Conservation (phyloP, 495 filamentous ascomycete species). For the Platismatia glauca region DNA sequence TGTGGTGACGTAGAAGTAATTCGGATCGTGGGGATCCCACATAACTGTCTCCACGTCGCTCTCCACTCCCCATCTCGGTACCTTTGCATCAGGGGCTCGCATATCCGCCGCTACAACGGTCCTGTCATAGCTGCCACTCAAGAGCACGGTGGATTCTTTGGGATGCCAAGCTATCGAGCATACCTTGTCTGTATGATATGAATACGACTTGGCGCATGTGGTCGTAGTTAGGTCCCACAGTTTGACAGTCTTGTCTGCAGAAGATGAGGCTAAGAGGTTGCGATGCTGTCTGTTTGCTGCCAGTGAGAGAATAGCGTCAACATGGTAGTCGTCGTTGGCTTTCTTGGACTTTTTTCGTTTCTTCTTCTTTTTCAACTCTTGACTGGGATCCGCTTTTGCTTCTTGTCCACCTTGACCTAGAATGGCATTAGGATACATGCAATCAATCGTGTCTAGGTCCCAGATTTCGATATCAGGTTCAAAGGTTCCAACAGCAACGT, state of each 20-base stretch:
- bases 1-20: slow-evolving; percentile 91
- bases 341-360: slow-evolving; percentile 79
- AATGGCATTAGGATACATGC: slow-evolving; percentile 96
- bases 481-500: slow-evolving; percentile 91
- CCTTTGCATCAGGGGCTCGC: slow-evolving; percentile 72
- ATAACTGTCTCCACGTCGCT: slow-evolving; percentile 85
- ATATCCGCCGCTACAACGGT: slow-evolving; percentile 88
- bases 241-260: slow-evolving; percentile 93
- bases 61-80: slow-evolving; percentile 80
- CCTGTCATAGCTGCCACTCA: slow-evolving; percentile 90
- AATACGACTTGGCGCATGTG: slow-evolving; percentile 90
- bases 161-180: slow-evolving; percentile 93
- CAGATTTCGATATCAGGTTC: slow-evolving; percentile 98
- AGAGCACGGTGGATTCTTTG: slow-evolving; percentile 71
- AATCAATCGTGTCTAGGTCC: slow-evolving; percentile 91
- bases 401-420: slow-evolving; percentile 72
- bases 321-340: slow-evolving; percentile 84
- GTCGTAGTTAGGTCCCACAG: slow-evolving; percentile 91
- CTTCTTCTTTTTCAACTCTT: slow-evolving; percentile 64
- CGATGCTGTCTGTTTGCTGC: slow-evolving; percentile 86
- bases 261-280: slow-evolving; percentile 91
- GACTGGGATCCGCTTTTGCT: slow-evolving; percentile 27
- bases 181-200: slow-evolving; percentile 85
- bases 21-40: slow-evolving; percentile 88
- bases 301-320: slow-evolving; percentile 84